Evolutionary conservation across 75 land plant species (phyloP), one percentile per base, ranked within the genome.

Genomic region (Ceratopteris richardii): DNA sequence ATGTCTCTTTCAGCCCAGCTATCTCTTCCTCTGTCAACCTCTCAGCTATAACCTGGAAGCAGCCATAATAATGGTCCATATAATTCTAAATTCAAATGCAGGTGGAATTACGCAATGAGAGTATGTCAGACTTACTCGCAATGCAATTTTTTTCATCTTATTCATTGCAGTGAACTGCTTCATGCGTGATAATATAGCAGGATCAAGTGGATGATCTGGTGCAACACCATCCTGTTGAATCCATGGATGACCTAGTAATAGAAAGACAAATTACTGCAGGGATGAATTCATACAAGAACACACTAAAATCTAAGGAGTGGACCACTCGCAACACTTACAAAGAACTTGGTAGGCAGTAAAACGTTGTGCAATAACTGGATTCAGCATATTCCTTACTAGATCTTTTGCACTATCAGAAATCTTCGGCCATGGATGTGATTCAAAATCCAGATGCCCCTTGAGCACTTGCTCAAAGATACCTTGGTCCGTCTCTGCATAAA

Each of bases 141-240:
- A 66, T 41, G 96, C 96, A 75, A 90, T 90, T 76, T 86, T 90
- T 66, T 90, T 90, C 61, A 90, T 65, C 68, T 90, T 90, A 59
- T 90, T 90, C 96, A 90, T 90, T 51, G 96, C 96, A 29, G 87
- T 87, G 63, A 86, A 90, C 42, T 84, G 80, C 64, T 81, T 84
- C 64, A 84, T 66, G 58, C 85, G 66, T 26, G 66, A 67, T 33
- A 80, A 70, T 24, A 84, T 85, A 25, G 75, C 81, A 52, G 71
- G 67, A 41, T 84, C 88, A 54, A 84, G 59, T 10, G 91, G 67
- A 40, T 66, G 61, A 57, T 90, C 96, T 48, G 96, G 96, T 44
- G 96, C 96, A 61, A 90, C 96, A 25, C 91, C 96, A 66, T 86
- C 90, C 62, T 86, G 76, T 39, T 74, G 72, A 24, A 90, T 83